Evolutionary conservation across 225 moss, liverwort and hornwort genomes (phyloP).

Genomic region (Pseudoscleropodium purum): DNA sequence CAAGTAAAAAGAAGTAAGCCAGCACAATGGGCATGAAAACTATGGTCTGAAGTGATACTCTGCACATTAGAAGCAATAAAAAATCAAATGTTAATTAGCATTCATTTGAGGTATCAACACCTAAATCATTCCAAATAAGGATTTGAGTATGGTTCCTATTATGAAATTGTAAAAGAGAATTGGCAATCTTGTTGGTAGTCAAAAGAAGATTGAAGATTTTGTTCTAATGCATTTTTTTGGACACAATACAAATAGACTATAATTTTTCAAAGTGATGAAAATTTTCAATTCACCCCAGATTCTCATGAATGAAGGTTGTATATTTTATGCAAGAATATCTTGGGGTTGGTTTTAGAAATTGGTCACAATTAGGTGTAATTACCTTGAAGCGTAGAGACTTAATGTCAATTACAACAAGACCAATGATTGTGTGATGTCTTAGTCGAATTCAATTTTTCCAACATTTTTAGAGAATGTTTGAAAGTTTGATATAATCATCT

Average conservation of each 20-base stretch:
- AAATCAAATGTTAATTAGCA: too few species aligned
- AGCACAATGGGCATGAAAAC: constrained; percentile 69
- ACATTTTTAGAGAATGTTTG: not conserved
- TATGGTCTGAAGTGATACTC: constrained; percentile 66
- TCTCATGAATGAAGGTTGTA: not conserved
- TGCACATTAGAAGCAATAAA: constrained; percentile 3
- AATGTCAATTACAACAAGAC: not conserved
- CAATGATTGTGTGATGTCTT: not conserved
- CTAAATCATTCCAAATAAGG: not conserved
- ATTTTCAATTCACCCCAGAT: not conserved
- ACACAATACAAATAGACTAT: not conserved
- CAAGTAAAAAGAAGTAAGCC: constrained; percentile 41
- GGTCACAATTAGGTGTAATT: not conserved
- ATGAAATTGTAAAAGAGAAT: not conserved
- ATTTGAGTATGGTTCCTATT: too few species aligned
- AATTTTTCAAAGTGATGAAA: not conserved
- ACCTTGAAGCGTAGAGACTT: not conserved
- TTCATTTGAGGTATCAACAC: not conserved
- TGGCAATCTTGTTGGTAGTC: not conserved
- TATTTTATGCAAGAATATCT: not conserved
- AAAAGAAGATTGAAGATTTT: not conserved
- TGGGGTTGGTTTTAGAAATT: too few species aligned
- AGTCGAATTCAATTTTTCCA: not conserved
- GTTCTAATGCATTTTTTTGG: too few species aligned
- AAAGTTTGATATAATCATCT: not conserved